Conservation (phyloP, 2,329 filamentous ascomycete species). For the Curvularia sp. region DNA sequence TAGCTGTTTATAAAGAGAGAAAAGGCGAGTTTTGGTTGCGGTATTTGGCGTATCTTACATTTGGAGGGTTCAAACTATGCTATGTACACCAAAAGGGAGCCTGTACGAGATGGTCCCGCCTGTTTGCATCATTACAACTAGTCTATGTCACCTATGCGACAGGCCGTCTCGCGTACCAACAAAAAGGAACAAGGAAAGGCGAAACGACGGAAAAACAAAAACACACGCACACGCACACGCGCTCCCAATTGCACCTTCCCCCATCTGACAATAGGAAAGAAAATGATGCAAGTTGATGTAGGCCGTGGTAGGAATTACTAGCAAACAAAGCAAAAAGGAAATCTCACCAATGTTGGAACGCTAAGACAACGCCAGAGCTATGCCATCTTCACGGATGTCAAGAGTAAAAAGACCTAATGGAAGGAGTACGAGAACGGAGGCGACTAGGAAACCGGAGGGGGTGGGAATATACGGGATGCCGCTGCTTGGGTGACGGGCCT, state of each 20-base stretch:
- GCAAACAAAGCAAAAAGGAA: constrained; percentile 2
- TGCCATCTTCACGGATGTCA: constrained; percentile 12
- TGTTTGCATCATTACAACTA: constrained; percentile 4
- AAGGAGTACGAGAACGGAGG: constrained; percentile 14
- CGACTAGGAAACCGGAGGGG: constrained; percentile 20
- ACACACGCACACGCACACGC: background rate
- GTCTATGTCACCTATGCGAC: background rate
- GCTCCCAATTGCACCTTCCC: background rate
- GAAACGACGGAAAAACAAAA: background rate
- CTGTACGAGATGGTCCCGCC: background rate
- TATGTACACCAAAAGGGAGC: constrained; percentile 1
- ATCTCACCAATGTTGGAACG: constrained; percentile 6
- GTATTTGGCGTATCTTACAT: constrained; percentile 9
- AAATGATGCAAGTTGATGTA: background rate
- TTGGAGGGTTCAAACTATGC: constrained; percentile 3
- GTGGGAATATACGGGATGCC: constrained; percentile 6
- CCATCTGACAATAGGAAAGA: background rate
- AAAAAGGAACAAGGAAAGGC: background rate
- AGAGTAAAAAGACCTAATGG: constrained; percentile 14
- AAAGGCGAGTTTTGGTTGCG: background rate
- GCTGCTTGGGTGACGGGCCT: constrained; percentile 12
- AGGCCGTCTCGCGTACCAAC: constrained; percentile 6
- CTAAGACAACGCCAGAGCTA: constrained; percentile 13
- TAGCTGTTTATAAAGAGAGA: constrained; percentile 23
- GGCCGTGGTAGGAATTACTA: background rate